Conservation (phyloP, 345 rosid genomes). For the Raphanus raphanistrum region DNA sequence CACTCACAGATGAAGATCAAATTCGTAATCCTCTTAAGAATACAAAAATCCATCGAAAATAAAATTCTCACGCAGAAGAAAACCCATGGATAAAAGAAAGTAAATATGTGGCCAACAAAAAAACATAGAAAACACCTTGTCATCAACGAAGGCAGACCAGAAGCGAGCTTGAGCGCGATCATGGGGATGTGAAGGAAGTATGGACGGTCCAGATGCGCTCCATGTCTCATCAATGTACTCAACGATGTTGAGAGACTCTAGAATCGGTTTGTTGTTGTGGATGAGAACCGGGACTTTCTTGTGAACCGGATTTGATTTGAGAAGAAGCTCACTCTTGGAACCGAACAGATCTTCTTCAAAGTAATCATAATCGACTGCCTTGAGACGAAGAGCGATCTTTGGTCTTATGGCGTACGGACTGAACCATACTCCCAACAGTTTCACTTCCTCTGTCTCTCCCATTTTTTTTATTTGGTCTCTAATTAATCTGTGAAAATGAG, state of each 20-base stretch:
- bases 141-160: conserved; percentile 63
- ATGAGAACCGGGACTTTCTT: conserved; percentile 47
- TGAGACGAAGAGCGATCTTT: conserved; percentile 44
- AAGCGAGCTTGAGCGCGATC: conserved; percentile 66
- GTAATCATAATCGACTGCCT: conserved; percentile 37
- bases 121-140: conserved; percentile 15
- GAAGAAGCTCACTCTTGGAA: conserved; percentile 44
- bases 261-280: conserved; percentile 39
- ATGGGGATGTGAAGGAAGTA: conserved; percentile 60
- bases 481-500: not conserved
- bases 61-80: not conserved
- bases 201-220: conserved; percentile 51
- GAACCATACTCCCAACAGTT: conserved; percentile 42
- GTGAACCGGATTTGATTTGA: conserved; percentile 41
- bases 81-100: not conserved
- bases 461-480: not conserved
- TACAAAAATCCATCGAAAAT: not conserved
- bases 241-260: conserved; percentile 31
- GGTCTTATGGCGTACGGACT: conserved; percentile 40
- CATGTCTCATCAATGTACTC: conserved; percentile 66
- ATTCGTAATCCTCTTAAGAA: not conserved
- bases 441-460: conserved; percentile 36
- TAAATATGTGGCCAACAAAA: not conserved
- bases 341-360: conserved; percentile 39
- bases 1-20: not conserved